Evolutionary conservation across 108 stramenopile genomes (phyloP).

Genomic region (Fistulifera pelliculosa): DNA sequence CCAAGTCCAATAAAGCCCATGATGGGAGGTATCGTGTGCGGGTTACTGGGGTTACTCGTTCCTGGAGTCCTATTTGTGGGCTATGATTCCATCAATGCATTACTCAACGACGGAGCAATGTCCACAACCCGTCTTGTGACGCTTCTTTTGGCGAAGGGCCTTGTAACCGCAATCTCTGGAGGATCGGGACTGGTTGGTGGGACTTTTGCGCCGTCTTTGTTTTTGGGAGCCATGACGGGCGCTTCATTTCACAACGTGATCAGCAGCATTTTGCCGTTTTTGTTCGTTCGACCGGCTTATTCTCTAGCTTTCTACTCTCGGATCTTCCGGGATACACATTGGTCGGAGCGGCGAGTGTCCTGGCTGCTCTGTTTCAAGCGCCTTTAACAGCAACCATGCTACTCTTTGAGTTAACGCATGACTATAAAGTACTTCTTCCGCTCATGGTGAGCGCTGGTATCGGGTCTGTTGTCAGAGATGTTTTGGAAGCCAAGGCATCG

Average conservation of each 20-base stretch:
- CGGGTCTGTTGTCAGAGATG: slow-evolving; percentile 32
- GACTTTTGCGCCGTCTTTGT: slow-evolving; percentile 88
- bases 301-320: background rate
- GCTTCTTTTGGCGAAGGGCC: slow-evolving; percentile 48
- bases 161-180: slow-evolving; percentile 72
- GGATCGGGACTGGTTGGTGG: slow-evolving; percentile 88
- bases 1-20: slow-evolving; percentile 55
- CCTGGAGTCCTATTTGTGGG: slow-evolving; percentile 91
- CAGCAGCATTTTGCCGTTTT: background rate
- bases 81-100: slow-evolving; percentile 83
- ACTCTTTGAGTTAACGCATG: slow-evolving; percentile 85
- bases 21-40: slow-evolving; percentile 68
- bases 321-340: slow-evolving; percentile 84
- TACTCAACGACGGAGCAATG: slow-evolving; percentile 44
- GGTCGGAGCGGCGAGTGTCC: slow-evolving; percentile 83
- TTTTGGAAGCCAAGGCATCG: slow-evolving; percentile 30
- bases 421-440: slow-evolving; percentile 86
- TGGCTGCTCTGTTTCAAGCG: slow-evolving; percentile 84
- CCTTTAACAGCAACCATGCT: slow-evolving; percentile 82
- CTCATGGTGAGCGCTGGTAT: slow-evolving; percentile 74
- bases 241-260: slow-evolving; percentile 47
- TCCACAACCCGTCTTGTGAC: slow-evolving; percentile 46
- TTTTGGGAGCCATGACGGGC: slow-evolving; percentile 85
- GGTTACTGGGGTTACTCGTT: slow-evolving; percentile 54
- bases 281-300: slow-evolving; percentile 9